These are phyloP conservation scores for Aquilaria agallochum DNA, from an alignment of 441 rosid species.

Conservation along the genomic window DNA sequence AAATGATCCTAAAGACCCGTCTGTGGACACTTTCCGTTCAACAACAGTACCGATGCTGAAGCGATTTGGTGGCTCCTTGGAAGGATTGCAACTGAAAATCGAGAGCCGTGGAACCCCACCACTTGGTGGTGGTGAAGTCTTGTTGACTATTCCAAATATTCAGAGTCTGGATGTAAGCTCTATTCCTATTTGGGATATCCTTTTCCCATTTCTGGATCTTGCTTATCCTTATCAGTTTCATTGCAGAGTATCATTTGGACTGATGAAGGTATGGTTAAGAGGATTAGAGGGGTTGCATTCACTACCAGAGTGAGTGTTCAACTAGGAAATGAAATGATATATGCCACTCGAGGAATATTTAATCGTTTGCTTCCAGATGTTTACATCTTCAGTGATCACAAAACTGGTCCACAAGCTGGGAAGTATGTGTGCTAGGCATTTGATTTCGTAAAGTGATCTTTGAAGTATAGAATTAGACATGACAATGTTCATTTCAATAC, in stretches of 20 bases:
- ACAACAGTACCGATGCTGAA: constrained; percentile 66
- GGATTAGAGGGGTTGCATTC: constrained; percentile 81
- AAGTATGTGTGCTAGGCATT: constrained; percentile 42
- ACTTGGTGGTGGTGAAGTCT: constrained; percentile 79
- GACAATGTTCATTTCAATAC: constrained; percentile 20
- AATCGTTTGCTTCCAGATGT: constrained; percentile 86
- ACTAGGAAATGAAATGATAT: constrained; percentile 77
- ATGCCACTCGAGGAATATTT: constrained; percentile 86
- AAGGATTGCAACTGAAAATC: constrained; percentile 70
- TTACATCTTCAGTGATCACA: constrained; percentile 70
- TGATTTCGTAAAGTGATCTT: not conserved
- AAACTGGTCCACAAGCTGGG: constrained; percentile 70
- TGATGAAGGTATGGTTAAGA: constrained; percentile 89
- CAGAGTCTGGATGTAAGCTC: constrained; percentile 40
- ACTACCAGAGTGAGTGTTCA: constrained; percentile 65
- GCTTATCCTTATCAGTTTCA: constrained; percentile 1
- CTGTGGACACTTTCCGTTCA: constrained; percentile 69
- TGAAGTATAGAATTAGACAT: not conserved
- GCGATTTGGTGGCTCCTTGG: constrained; percentile 76
- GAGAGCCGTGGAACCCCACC: constrained; percentile 79
- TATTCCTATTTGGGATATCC: not conserved
- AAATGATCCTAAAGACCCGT: constrained; percentile 71
- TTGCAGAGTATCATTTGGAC: constrained; percentile 68
- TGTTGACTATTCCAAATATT: constrained; percentile 59
- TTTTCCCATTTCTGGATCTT: constrained; percentile 6